Evolutionary conservation across 139 green algal species (phyloP), one percentile per base, ranked within the genome.

Genomic region (Mesotaenium endlicherianum): DNA sequence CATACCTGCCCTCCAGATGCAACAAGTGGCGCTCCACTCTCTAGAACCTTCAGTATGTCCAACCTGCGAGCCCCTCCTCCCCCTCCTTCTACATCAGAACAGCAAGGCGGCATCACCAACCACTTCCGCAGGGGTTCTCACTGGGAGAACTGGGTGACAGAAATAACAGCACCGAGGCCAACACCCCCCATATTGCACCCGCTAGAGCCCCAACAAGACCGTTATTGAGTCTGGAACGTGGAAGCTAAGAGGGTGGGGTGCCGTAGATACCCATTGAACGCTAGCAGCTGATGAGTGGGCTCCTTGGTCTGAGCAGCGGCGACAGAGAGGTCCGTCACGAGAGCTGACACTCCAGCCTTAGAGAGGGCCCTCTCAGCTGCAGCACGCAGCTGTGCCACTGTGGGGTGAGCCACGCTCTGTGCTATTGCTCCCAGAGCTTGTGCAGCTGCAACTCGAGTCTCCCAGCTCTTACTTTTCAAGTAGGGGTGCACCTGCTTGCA

Each of bases 391-490:
- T 95, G 88, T 1, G 78, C 70, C 0, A 90, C 72, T 0, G 77
- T 91, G 67, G 90, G 72, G 49, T 97, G 94, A 1, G 68, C 42
- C 64, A 93, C 94, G 50, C 93, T 91, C 41, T 93, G 82, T 1
- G 93, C 94, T 17, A 97, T 88, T 1, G 83, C 71, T 30, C 93
- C 93, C 0, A 98, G 38, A 34, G 93, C 94, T 8, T 93, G 86
- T 2, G 89, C 93, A 3, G 94, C 93, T 34, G 93, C 93, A 0
- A 93, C 75, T 1, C 95, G 89, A 0, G 92, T 91, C 2, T 98
- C 95, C 95, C 95, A 98, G 34, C 84, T 88, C 2, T 90, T 92
- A 79, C 87, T 82, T 36, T 90, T 90, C 20, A 98, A 77, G 64
- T 91, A 90, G 3, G 74, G 58, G 4, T 89, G 84, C 3, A 95